A percentile compares a stretch with the other conserved stretches of the same genome.
Conservation (phyloP, 257 asterid genomes). For the Handroanthus guayacan region DNA sequence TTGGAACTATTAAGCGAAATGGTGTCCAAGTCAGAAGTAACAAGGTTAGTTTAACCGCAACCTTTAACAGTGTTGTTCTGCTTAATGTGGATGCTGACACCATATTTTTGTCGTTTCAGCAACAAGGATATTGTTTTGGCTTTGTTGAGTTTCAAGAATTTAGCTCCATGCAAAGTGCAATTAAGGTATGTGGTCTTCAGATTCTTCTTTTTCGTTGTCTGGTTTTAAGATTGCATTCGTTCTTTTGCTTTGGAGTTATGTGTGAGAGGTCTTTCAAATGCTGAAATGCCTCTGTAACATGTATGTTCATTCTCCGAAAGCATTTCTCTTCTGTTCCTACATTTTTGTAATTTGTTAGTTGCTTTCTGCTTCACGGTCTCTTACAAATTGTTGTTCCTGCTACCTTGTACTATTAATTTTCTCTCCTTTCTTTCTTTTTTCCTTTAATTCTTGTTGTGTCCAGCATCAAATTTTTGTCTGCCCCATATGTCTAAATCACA, state of each 20-base stretch:
- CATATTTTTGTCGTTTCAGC: slow-evolving; percentile 50
- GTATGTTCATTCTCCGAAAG: background rate
- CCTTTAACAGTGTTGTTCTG: slow-evolving; percentile 7
- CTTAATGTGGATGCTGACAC: slow-evolving; percentile 15
- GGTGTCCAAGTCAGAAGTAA: slow-evolving; percentile 93
- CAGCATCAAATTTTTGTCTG: no score
- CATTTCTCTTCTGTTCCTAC: background rate
- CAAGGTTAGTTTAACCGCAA: slow-evolving; percentile 53
- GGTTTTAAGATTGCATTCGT: background rate
- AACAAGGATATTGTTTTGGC: slow-evolving; percentile 83
- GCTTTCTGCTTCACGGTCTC: slow-evolving; percentile 1
- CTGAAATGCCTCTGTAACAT: slow-evolving; percentile 21
- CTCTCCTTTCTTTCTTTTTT: no score
- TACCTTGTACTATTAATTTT: no score
- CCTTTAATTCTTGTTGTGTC: no score
- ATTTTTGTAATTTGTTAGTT: background rate
- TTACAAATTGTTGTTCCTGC: no score
- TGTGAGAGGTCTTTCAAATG: slow-evolving; percentile 29
- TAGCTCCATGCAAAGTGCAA: slow-evolving; percentile 81
- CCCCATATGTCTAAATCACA: background rate
- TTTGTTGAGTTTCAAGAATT: slow-evolving; percentile 82
- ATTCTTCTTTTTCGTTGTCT: slow-evolving; percentile 12
- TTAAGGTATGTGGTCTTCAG: slow-evolving; percentile 60
- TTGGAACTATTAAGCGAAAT: slow-evolving; percentile 75
- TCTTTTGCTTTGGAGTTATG: background rate